Evolutionary conservation across 2,329 filamentous ascomycete species (phyloP), one percentile per base, ranked within the genome.

Genomic region (Orbilia brochopaga): DNA sequence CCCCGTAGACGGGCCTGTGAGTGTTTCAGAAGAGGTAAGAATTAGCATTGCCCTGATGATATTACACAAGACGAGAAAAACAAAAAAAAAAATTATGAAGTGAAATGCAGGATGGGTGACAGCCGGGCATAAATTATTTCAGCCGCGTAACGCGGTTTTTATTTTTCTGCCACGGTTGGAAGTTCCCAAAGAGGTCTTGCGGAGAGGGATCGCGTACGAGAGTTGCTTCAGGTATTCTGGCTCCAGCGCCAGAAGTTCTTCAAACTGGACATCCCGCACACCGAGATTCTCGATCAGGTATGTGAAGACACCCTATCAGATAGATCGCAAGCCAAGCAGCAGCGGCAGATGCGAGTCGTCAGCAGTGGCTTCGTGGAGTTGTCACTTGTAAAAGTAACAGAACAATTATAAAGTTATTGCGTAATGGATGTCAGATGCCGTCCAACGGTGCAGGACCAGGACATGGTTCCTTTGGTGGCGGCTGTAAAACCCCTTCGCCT

Each of bases 201-300:
- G 17, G 15, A 24, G 80, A 78, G 75, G 82, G 79, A 48, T 80
- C 80, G 67, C 74, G 37, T 74, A 78, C 78, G 75, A 75, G 35
- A 92, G 85, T 74, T 87, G 82, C 48, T 85, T 84, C 11, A 95
- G 85, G 65, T 85, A 85, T 58, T 90, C 86, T 5, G 91, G 83
- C 76, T 97, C 93, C 75, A 99, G 87, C 0, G 90, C 89, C 67
- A 97, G 86, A 74, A 99, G 87, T 82, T 99, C 94, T 82, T 97
- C 94, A 79, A 97, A 97, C 80, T 99, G 94, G 1, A 97, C 91
- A 78, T 91, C 87, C 80, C 92, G 90, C 76, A 96, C 92, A 56
- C 94, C 94, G 74, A 99, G 89, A 77, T 87, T 88, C 78, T 97
- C 92, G 78, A 99, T 90, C 73, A 99, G 87, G 78, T 92, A 96